A percentile compares a stretch with the other conserved stretches of the same genome.
phyloP scores from a whole-genome alignment of 306 rosid genomes.

The Styphnolobium japonicum region DNA sequence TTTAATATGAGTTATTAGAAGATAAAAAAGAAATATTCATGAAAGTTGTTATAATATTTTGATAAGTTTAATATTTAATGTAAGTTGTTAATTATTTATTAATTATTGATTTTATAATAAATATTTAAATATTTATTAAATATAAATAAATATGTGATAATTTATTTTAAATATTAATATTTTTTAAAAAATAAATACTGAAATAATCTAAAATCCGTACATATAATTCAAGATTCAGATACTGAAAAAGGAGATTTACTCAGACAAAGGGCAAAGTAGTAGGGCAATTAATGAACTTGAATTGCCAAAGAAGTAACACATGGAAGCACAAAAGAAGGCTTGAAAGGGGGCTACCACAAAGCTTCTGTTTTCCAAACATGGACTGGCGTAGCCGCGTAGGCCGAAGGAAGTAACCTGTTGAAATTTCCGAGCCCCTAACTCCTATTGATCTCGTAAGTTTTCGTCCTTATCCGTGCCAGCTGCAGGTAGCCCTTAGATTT shows the following conservation, averaged over 20 bases:
- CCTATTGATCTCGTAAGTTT: not conserved
- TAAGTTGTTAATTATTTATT: too few species aligned
- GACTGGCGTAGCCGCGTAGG: not conserved
- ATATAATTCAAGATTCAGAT: slow-evolving; percentile 18
- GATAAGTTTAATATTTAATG: too few species aligned
- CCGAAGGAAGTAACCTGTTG: not conserved
- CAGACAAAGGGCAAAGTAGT: slow-evolving; percentile 19
- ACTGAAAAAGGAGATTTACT: not conserved
- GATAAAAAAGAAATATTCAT: too few species aligned
- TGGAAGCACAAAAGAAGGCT: slow-evolving; percentile 2
- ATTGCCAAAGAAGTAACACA: not conserved
- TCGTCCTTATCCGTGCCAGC: too few species aligned
- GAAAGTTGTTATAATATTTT: too few species aligned
- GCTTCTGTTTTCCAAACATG: not conserved
- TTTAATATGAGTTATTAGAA: too few species aligned
- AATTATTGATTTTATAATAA: too few species aligned
- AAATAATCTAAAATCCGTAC: not conserved
- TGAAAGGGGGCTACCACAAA: not conserved
- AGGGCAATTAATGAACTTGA: slow-evolving; percentile 11
- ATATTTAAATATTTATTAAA: too few species aligned
- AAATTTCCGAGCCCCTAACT: not conserved
- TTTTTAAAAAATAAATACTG: too few species aligned
- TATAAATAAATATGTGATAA: too few species aligned
- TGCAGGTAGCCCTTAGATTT: too few species aligned
- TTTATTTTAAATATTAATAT: too few species aligned